These are phyloP conservation scores for Solanum paucissectum DNA, from an alignment of 257 asterid genomes.

Conservation along the genomic window DNA sequence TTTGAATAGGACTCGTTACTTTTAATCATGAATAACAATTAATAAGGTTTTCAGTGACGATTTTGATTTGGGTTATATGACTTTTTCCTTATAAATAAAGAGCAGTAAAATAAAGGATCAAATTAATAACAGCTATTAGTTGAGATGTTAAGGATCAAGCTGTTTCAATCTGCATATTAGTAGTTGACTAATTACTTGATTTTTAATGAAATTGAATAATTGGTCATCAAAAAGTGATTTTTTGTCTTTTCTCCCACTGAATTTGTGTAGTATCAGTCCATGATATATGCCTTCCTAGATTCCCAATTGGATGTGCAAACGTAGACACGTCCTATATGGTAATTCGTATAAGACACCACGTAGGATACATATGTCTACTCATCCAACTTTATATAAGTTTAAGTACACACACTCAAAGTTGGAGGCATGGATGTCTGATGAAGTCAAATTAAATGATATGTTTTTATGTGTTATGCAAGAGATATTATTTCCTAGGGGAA, in stretches of 20 bases:
- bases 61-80: neutral
- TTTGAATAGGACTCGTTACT: neutral
- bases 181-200: neutral
- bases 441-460: neutral
- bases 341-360: neutral
- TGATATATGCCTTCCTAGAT: neutral
- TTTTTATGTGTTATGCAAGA: neutral
- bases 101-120: neutral
- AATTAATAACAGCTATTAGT: neutral
- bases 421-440: no score
- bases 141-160: neutral
- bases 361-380: accelerated
- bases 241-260: neutral
- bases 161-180: neutral
- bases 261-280: neutral
- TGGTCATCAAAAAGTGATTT: neutral
- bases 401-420: no score
- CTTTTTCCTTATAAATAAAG: neutral
- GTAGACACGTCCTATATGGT: neutral
- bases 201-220: neutral
- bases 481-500: neutral
- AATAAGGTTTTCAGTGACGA: neutral
- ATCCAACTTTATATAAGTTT: no score
- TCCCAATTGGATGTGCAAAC: neutral
- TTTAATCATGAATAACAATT: neutral